A percentile compares a stretch with the other conserved stretches of the same genome.
Evolutionary conservation across 495 filamentous ascomycete species (phyloP).

Genomic region (Xylaria sp.): DNA sequence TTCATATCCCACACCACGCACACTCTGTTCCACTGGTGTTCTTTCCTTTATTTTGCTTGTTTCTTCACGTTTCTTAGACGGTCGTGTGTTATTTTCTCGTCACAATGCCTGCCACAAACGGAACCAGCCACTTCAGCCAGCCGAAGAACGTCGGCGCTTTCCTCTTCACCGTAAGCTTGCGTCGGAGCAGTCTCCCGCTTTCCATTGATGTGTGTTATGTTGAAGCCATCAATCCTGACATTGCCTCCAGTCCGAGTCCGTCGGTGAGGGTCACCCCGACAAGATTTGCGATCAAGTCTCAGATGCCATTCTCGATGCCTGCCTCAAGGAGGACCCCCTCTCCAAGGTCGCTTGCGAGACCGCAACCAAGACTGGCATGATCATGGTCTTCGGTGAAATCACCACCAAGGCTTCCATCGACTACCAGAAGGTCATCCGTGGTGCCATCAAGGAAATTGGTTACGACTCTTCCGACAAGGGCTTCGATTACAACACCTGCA

Average conservation of each 20-base stretch:
- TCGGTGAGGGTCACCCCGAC: constrained; percentile 97
- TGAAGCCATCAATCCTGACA: constrained; percentile 7
- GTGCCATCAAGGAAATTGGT: constrained; percentile 96
- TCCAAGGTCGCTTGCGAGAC: constrained; percentile 99
- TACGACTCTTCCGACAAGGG: constrained; percentile 97
- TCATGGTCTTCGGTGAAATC: constrained; percentile 99
- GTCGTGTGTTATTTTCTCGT: constrained; percentile 29
- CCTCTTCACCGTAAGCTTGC: constrained; percentile 81
- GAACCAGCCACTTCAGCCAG: constrained; percentile 48
- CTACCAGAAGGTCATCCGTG: constrained; percentile 97
- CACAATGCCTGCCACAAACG: constrained; percentile 71
- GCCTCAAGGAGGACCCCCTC: constrained; percentile 88
- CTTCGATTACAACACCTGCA: constrained; percentile 99
- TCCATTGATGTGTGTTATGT: constrained; percentile 21
- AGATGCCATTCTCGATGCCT: constrained; percentile 98
- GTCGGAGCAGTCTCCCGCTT: background rate
- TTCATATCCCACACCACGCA: constrained; percentile 35
- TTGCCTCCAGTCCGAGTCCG: constrained; percentile 78
- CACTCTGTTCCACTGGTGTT: constrained; percentile 21
- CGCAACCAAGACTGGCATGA: constrained; percentile 99
- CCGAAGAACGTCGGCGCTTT: constrained; percentile 74
- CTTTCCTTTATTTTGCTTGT: constrained; percentile 21
- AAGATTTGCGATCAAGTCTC: constrained; percentile 99
- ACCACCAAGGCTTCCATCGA: constrained; percentile 93
- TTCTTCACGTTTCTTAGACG: background rate